Evolutionary conservation across 768 basidiomycete species (phyloP).

Genomic region (Tricholoma bakamatsutake): DNA sequence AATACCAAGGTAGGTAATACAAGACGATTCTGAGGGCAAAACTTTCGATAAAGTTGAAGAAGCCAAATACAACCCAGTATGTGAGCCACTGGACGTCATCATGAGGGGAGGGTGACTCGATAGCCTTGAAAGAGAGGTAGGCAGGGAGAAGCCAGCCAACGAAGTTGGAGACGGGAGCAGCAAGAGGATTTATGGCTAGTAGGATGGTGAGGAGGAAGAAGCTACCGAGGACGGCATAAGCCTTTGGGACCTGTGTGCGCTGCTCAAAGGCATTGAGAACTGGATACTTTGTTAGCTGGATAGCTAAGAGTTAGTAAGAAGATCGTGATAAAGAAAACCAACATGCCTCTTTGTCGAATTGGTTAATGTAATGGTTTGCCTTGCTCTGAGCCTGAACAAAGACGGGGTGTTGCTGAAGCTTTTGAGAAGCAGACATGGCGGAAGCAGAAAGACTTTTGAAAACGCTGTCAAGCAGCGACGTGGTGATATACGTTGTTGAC

Average conservation of each 20-base stretch:
- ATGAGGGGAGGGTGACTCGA: constrained; percentile 76
- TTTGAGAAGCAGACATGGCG: constrained; percentile 74
- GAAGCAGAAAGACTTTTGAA: constrained; percentile 11
- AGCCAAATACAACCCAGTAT: constrained; percentile 95
- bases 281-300: constrained; percentile 80
- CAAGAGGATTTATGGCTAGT: constrained; percentile 87
- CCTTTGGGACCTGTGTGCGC: constrained; percentile 90
- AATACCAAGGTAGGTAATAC: constrained; percentile 95
- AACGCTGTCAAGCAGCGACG: constrained; percentile 6
- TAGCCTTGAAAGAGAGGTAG: constrained; percentile 91
- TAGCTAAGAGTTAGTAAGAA: constrained; percentile 3
- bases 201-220: constrained; percentile 61
- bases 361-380: constrained; percentile 72
- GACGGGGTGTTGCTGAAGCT: constrained; percentile 83
- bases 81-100: constrained; percentile 97
- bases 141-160: constrained; percentile 94
- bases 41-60: constrained; percentile 89
- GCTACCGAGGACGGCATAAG: constrained; percentile 77
- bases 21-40: constrained; percentile 79
- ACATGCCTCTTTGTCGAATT: constrained; percentile 96
- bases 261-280: constrained; percentile 79
- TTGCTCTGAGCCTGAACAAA: constrained; percentile 81
- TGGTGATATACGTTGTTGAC: constrained; percentile 14
- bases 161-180: constrained; percentile 88
- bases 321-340: neutral